These are phyloP conservation scores for Diaporthe sp. DNA, from an alignment of 2,329 filamentous ascomycete species.

Conservation along the genomic window DNA sequence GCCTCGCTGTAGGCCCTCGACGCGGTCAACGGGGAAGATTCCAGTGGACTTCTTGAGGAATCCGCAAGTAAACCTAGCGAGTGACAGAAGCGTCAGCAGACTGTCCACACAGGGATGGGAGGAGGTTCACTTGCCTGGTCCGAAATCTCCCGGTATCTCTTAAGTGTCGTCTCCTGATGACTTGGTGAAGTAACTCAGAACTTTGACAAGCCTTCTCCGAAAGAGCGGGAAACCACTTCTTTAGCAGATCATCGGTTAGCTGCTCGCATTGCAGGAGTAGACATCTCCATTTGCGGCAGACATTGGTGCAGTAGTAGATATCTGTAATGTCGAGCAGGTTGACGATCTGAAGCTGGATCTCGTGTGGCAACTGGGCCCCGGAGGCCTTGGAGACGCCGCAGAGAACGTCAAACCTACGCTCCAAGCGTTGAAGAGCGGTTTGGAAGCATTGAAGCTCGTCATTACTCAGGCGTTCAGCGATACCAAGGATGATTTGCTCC, in stretches of 20 bases:
- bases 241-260: background rate
- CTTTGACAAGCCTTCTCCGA: background rate
- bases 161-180: conserved; percentile 11
- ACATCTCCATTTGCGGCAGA: conserved; percentile 31
- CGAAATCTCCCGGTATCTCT: conserved; percentile 20
- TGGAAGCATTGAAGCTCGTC: conserved; percentile 5
- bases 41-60: background rate
- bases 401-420: conserved; percentile 5
- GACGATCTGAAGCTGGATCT: conserved; percentile 31
- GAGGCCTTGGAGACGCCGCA: background rate
- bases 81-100: background rate
- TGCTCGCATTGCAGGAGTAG: background rate
- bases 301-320: conserved; percentile 18
- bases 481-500: background rate
- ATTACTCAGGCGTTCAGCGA: conserved; percentile 12
- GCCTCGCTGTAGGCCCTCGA: conserved; percentile 21
- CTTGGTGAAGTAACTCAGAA: background rate
- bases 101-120: background rate
- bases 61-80: background rate
- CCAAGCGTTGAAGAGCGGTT: background rate
- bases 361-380: background rate
- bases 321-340: conserved; percentile 15
- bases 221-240: background rate
- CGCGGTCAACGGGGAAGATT: background rate
- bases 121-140: background rate